Conservation (phyloP, 2,329 filamentous ascomycete genomes). For the Nakataea oryzae region DNA sequence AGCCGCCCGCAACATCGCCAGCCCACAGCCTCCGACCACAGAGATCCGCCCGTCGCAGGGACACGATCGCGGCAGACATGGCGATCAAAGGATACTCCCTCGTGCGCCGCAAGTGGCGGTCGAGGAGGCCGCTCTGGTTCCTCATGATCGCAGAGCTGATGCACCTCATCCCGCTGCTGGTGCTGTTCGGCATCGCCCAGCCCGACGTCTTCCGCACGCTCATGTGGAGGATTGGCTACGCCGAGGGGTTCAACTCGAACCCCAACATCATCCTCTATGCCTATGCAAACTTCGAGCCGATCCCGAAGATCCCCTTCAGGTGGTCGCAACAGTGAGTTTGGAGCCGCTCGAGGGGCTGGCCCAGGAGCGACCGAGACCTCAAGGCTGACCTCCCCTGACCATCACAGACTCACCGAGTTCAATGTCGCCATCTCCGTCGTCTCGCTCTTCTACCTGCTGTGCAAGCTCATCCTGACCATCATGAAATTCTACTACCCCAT, state of each 20-base stretch:
- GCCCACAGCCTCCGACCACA: neutral
- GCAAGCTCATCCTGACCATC: conserved; percentile 58
- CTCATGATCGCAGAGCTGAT: conserved; percentile 57
- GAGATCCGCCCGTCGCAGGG: neutral
- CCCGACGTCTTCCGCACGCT: conserved; percentile 62
- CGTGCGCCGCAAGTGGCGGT: conserved; percentile 48
- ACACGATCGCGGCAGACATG: conserved; percentile 16
- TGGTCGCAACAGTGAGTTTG: conserved; percentile 61
- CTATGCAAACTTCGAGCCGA: conserved; percentile 57
- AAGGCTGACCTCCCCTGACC: neutral
- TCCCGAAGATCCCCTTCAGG: conserved; percentile 54
- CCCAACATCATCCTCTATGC: conserved; percentile 61
- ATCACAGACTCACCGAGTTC: conserved; percentile 58
- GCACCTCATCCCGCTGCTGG: conserved; percentile 53
- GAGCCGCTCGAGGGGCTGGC: neutral
- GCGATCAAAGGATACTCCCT: conserved; percentile 34
- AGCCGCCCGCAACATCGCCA: neutral
- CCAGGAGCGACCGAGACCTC: neutral
- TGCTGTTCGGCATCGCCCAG: conserved; percentile 63
- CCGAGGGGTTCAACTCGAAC: conserved; percentile 64
- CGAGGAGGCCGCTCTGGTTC: conserved; percentile 46
- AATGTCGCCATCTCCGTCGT: conserved; percentile 70
- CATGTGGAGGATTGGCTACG: conserved; percentile 63
- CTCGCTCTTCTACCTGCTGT: conserved; percentile 64
- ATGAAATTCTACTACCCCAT: conserved; percentile 63